Percentiles rank a stretch among this genome's conserved stretches.
Conservation (phyloP, 805 yeast genomes). For the Huiozyma sinensis region DNA sequence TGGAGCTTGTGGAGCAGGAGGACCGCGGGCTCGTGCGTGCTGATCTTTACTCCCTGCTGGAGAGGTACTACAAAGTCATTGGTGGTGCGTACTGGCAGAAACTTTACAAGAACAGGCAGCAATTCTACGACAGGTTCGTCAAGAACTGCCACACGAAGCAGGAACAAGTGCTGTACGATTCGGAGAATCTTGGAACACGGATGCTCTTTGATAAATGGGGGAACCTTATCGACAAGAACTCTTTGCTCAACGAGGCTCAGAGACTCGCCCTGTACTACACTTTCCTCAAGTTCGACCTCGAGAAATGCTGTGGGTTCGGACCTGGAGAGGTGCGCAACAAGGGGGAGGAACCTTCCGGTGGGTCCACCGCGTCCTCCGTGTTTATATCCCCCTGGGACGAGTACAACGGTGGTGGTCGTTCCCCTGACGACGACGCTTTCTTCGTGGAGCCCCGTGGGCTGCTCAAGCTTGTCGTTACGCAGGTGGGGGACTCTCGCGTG, state of each 20-base stretch:
- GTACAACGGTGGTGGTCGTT: not conserved
- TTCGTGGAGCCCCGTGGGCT: constrained; percentile 51
- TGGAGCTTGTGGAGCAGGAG: constrained; percentile 36
- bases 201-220: constrained; percentile 29
- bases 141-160: constrained; percentile 26
- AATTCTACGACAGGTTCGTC: constrained; percentile 28
- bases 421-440: constrained; percentile 18
- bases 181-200: constrained; percentile 19
- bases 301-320: constrained; percentile 19
- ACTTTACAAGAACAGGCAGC: constrained; percentile 41
- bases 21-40: constrained; percentile 20
- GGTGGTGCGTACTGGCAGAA: constrained; percentile 83
- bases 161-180: constrained; percentile 23
- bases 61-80: constrained; percentile 45
- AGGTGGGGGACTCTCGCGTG: constrained; percentile 87
- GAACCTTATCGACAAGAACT: constrained; percentile 28
- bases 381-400: constrained; percentile 30
- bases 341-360: constrained; percentile 27
- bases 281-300: constrained; percentile 23
- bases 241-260: constrained; percentile 24
- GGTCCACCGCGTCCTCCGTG: constrained; percentile 67
- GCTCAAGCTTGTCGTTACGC: constrained; percentile 66
- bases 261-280: constrained; percentile 22
- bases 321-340: not conserved
- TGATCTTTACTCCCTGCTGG: constrained; percentile 36